A percentile compares a stretch with the other conserved stretches of the same genome.
phyloP scores from a whole-genome alignment of 1,139 yeast genomes.

The Kluyveromyces sp. region DNA sequence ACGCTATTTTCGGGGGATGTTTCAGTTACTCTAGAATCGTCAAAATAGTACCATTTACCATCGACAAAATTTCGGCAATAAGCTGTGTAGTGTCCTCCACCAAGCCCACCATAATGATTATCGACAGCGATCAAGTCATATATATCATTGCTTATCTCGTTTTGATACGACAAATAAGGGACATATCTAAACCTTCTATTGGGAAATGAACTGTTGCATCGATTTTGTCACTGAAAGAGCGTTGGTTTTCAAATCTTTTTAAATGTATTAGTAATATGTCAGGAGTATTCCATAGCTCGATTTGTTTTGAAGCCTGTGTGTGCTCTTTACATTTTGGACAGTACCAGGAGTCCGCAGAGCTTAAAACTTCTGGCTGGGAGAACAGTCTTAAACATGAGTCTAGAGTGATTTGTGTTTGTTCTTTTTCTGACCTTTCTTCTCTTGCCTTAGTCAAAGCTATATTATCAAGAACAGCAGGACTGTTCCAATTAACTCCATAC shows the following conservation, averaged over 20 bases:
- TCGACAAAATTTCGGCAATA: constrained; percentile 75
- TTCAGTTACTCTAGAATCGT: constrained; percentile 70
- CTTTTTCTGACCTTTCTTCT: constrained; percentile 32
- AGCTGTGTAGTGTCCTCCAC: constrained; percentile 97
- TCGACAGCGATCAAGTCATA: constrained; percentile 92
- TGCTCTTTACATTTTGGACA: constrained; percentile 88
- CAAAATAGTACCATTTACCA: constrained; percentile 79
- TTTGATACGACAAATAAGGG: constrained; percentile 43
- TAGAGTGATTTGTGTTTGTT: constrained; percentile 49
- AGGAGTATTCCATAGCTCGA: constrained; percentile 87
- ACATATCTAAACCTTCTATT: constrained; percentile 69
- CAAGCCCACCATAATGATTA: constrained; percentile 91
- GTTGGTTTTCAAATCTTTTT: constrained; percentile 80
- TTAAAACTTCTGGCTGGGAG: constrained; percentile 75
- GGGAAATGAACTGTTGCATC: constrained; percentile 84
- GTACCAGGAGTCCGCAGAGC: constrained; percentile 90
- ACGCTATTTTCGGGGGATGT: constrained; percentile 55
- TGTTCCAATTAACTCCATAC: constrained; percentile 45
- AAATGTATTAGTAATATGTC: constrained; percentile 84
- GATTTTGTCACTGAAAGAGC: constrained; percentile 84
- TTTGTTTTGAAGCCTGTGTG: constrained; percentile 83
- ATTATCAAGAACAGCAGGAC: constrained; percentile 44
- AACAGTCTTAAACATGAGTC: constrained; percentile 71
- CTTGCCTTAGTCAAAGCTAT: constrained; percentile 45
- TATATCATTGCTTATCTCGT: constrained; percentile 35